Conservation (phyloP, 352 stramenopile species). For the Aphanomyces euteiches region DNA sequence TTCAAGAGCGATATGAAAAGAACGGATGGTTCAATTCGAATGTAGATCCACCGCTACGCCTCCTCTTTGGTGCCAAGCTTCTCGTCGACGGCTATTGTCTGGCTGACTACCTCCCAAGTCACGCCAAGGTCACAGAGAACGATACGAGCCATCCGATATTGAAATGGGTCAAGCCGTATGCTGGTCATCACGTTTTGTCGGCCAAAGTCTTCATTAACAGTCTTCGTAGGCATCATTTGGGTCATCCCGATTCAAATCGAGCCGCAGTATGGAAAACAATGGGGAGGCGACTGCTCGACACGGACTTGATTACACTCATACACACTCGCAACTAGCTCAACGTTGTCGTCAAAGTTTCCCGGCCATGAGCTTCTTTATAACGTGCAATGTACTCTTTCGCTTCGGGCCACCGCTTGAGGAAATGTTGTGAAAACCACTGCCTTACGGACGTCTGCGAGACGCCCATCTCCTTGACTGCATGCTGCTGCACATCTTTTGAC, state of each 20-base stretch:
- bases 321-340: not conserved
- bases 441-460: constrained; percentile 3
- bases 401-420: constrained; percentile 11
- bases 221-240: constrained; percentile 14
- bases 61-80: constrained; percentile 16
- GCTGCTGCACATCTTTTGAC: constrained; percentile 15
- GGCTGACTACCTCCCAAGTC: constrained; percentile 14
- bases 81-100: constrained; percentile 3
- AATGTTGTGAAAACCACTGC: constrained; percentile 15
- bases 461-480: constrained; percentile 8
- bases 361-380: constrained; percentile 9
- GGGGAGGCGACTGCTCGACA: not conserved
- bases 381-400: constrained; percentile 1
- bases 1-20: constrained; percentile 21
- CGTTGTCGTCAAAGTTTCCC: constrained; percentile 1
- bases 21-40: not conserved
- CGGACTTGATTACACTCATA: not conserved
- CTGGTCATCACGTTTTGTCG: not conserved
- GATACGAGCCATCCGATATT: not conserved
- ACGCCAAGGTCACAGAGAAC: not conserved
- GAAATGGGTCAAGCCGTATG: constrained; percentile 21
- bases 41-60: constrained; percentile 15
- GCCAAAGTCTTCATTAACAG: no score
- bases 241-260: constrained; percentile 20
- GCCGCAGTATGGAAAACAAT: constrained; percentile 2